Base-by-base conservation (phyloP, 208 protist genomes). In the Leishmania martiniquensis region DNA sequence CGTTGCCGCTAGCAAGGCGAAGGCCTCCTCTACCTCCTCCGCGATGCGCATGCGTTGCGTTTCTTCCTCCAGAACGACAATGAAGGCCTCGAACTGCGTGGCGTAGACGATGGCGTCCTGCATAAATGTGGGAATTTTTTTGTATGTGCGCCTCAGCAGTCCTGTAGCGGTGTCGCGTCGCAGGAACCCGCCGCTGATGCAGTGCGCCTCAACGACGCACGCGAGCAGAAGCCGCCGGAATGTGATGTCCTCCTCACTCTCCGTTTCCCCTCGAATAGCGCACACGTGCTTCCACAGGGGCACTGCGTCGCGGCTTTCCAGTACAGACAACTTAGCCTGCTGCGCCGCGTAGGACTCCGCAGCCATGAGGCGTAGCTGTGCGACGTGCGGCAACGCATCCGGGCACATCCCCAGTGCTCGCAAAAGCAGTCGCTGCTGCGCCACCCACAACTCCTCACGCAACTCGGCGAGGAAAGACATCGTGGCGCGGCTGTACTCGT, bases 231-330 rank as follows among this genome's bases (percentile, higher is more conserved):
- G 44, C 32, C 89, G 88, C 2, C 66, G 72, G 71, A 85, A 93
- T 7, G 75, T 77, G 42, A 94, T 93, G 52, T 89, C 83, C 80
- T 96, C 87, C 76, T 96, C 93, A 22, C 67, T 82, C 76, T 91
- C 83, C 51, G 89, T 95, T 67, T 96, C 93, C 4, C 78, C 70
- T 51, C 90, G 89, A 72, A 96, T 91, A 0, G 78, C 83, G n/a
- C 85, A 77, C 15, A 84, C 82, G 29, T 87, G 87, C n/a, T 93
- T 80, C 87, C 75, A 85, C 65, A 96, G 88, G 54, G 93, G 90
- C 52, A 85, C 81, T 29, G 83, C 83, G 29, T 89, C 89, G 34
- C 84, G 82, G 72, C 77, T 73, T 44, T 89, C 80, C 49, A 91
- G 80, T 25, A 90, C 57, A 6, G 52, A 66, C 25, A 70, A 6